Conservation (phyloP, 176 grass and related monocot genomes). For the Lolium rigidum region DNA sequence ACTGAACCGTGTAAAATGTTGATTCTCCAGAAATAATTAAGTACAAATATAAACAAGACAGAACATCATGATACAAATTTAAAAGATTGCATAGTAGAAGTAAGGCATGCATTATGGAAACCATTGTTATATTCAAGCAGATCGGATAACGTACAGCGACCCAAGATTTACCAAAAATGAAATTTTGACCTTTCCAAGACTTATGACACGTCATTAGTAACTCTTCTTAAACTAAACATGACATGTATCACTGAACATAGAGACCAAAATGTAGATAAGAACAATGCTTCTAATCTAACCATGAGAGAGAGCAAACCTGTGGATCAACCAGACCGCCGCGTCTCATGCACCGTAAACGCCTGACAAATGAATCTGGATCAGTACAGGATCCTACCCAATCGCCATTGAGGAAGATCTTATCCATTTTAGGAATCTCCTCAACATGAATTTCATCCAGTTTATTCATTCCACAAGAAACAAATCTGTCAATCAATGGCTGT, state of each 20-base stretch:
- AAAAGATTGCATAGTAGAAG: conserved; percentile 7
- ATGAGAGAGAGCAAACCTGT: conserved; percentile 55
- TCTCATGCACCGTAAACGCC: conserved; percentile 76
- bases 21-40: conserved; percentile 17
- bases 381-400: conserved; percentile 80
- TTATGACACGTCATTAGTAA: conserved; percentile 21
- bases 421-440: conserved; percentile 47
- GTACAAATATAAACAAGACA: not conserved
- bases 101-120: conserved; percentile 18
- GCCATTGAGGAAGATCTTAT: conserved; percentile 89
- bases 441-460: conserved; percentile 68
- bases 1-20: not conserved
- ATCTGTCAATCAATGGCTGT: conserved; percentile 68
- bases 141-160: conserved; percentile 8
- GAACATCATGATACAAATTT: conserved; percentile 12
- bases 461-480: conserved; percentile 85
- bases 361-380: conserved; percentile 71
- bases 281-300: conserved; percentile 17
- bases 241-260: not conserved
- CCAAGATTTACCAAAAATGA: conserved; percentile 5
- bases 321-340: conserved; percentile 65
- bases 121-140: conserved; percentile 29
- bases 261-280: conserved; percentile 34
- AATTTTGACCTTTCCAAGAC: conserved; percentile 29
- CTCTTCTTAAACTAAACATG: conserved; percentile 29